Percentiles rank a stretch among this genome's conserved stretches.
These are phyloP conservation scores for Trypanosoma congolense DNA, from an alignment of 208 protist genomes.

Conservation along the genomic window DNA sequence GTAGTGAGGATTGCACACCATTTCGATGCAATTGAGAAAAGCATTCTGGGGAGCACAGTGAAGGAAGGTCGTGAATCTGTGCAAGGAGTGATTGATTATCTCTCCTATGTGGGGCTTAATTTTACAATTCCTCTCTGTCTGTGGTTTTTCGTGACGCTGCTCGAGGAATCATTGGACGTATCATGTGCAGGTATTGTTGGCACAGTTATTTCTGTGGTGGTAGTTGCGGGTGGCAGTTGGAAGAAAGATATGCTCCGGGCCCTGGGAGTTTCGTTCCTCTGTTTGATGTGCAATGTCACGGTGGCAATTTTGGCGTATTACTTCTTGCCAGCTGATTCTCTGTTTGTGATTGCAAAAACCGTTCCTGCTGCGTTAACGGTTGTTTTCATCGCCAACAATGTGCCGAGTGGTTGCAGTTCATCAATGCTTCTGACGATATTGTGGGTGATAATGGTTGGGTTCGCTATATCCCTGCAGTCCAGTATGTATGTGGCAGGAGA, in stretches of 20 bases:
- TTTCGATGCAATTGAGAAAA: not conserved
- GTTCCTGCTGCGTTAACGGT: slow-evolving; percentile 28
- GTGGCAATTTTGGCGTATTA: slow-evolving; percentile 11
- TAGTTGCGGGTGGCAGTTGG: slow-evolving; percentile 24
- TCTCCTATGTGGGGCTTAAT: slow-evolving; percentile 57
- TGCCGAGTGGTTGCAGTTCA: slow-evolving; percentile 25
- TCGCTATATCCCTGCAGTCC: no score
- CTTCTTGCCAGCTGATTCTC: slow-evolving; percentile 19
- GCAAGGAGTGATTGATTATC: slow-evolving; percentile 20
- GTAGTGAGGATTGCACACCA: no score
- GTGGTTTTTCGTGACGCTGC: slow-evolving; percentile 40
- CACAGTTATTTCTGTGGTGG: slow-evolving; percentile 18
- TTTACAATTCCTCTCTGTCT: slow-evolving; percentile 39
- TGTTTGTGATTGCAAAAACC: slow-evolving; percentile 36
- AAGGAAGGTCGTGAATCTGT: not conserved
- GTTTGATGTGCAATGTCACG: slow-evolving; percentile 10
- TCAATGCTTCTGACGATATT: slow-evolving; percentile 26
- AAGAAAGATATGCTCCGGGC: slow-evolving; percentile 7
- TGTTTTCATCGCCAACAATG: slow-evolving; percentile 36
- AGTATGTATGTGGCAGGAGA: not conserved
- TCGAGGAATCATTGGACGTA: slow-evolving; percentile 25
- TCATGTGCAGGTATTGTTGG: slow-evolving; percentile 25
- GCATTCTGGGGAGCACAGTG: not conserved
- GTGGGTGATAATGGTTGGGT: slow-evolving; percentile 32
- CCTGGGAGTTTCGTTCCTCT: slow-evolving; percentile 16